A percentile compares a stretch with the other conserved stretches of the same genome.
phyloP scores from a whole-genome alignment of 371 early-diverging fungal genomes.

The Mucor sp. region DNA sequence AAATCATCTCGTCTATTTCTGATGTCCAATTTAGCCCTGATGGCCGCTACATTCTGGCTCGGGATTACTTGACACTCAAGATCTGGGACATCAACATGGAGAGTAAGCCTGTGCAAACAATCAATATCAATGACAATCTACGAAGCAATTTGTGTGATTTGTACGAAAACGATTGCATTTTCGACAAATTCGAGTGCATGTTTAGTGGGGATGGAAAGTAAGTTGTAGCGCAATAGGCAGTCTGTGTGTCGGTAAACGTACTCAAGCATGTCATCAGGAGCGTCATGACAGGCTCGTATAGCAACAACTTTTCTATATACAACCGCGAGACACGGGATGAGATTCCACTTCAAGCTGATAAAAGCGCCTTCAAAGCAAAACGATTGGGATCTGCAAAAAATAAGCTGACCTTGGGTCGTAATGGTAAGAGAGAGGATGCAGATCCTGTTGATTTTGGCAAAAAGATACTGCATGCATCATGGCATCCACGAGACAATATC shows the following conservation, averaged over 20 bases:
- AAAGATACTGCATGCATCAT: constrained; percentile 96
- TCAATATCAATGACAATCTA: constrained; percentile 94
- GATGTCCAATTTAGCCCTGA: constrained; percentile 95
- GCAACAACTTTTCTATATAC: constrained; percentile 94
- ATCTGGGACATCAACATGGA: constrained; percentile 99
- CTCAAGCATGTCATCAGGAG: constrained; percentile 34
- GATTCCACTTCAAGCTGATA: constrained; percentile 94
- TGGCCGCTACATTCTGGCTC: constrained; percentile 94
- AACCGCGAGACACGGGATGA: constrained; percentile 76
- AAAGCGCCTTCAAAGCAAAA: constrained; percentile 95
- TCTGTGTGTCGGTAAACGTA: neutral
- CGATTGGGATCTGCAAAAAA: constrained; percentile 64
- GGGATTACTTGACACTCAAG: constrained; percentile 95
- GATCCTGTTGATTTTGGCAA: constrained; percentile 90
- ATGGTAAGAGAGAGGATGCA: constrained; percentile 71
- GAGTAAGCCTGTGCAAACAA: constrained; percentile 88
- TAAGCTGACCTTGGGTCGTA: constrained; percentile 53
- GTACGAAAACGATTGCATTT: constrained; percentile 98
- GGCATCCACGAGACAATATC: constrained; percentile 97
- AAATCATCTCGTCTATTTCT: constrained; percentile 97
- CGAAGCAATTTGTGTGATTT: constrained; percentile 94
- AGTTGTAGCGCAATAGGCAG: neutral
- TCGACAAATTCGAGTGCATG: constrained; percentile 98
- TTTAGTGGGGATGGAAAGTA: constrained; percentile 89
- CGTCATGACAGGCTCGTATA: constrained; percentile 96